Percentiles rank a stretch among this genome's conserved stretches.
phyloP scores from a whole-genome alignment of 257 asterid species.

The Paraleonurus japonicus region DNA sequence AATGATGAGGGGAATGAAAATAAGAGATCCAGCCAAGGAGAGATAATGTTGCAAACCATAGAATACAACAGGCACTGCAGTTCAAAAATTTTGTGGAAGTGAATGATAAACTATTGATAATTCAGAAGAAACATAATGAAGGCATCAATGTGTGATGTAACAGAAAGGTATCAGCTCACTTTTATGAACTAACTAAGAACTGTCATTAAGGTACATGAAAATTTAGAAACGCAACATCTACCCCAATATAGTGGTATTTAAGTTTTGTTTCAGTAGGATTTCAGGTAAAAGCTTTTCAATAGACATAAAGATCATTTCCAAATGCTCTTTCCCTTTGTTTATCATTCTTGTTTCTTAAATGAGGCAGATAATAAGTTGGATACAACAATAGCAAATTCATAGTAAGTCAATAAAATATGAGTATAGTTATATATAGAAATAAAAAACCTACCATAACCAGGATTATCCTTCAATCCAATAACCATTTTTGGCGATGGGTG shows the following conservation, averaged over 20 bases:
- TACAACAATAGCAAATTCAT: neutral
- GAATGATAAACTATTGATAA: conserved; percentile 23
- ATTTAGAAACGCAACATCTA: neutral
- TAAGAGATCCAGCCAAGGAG: conserved; percentile 94
- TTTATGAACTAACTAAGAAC: conserved; percentile 11
- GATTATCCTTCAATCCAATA: conserved; percentile 75
- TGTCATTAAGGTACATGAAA: neutral
- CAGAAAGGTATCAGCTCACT: neutral
- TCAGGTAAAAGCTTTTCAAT: neutral
- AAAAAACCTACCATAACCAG: conserved; percentile 78
- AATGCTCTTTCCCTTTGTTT: neutral
- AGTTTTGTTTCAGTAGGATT: neutral
- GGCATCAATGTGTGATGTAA: neutral
- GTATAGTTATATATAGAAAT: neutral
- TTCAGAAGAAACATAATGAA: conserved; percentile 20
- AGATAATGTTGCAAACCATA: conserved; percentile 92
- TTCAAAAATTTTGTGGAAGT: conserved; percentile 23
- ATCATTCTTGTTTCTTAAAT: neutral
- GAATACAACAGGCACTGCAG: conserved; percentile 66
- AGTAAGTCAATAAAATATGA: neutral
- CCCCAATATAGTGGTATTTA: neutral
- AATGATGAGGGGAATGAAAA: conserved; percentile 80
- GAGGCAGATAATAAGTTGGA: neutral
- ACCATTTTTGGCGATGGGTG: conserved; percentile 50
- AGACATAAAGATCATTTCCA: neutral